These are phyloP conservation scores for Claviceps sp. DNA, from an alignment of 2,329 filamentous ascomycete genomes.

Conservation along the genomic window DNA sequence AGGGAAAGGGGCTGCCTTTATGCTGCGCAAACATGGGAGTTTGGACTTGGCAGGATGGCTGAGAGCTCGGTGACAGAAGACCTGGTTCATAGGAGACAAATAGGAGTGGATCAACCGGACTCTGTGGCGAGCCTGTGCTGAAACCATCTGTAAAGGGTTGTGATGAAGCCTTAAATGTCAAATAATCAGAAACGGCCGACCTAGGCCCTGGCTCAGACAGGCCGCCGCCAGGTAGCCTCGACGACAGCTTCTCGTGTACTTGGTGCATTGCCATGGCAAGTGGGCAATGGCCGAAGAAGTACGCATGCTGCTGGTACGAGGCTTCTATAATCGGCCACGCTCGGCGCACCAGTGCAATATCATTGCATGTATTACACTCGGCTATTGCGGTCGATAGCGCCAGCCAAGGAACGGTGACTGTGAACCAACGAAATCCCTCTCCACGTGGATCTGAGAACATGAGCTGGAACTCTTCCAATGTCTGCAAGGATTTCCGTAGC, in stretches of 20 bases:
- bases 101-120: not conserved
- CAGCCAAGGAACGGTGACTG: slow-evolving; percentile 5
- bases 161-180: not conserved
- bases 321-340: slow-evolving; percentile 7
- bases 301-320: slow-evolving; percentile 4
- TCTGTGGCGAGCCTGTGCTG: not conserved
- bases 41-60: not conserved
- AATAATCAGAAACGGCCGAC: not conserved
- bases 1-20: not conserved
- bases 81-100: not conserved
- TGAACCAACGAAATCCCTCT: slow-evolving; percentile 7
- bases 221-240: not conserved
- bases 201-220: not conserved
- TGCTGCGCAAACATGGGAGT: not conserved
- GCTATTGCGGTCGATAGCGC: slow-evolving; percentile 6
- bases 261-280: not conserved
- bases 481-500: not conserved
- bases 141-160: not conserved
- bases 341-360: slow-evolving; percentile 1
- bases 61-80: not conserved
- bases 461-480: slow-evolving; percentile 4
- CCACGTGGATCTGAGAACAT: slow-evolving; percentile 8
- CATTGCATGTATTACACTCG: slow-evolving; percentile 7
- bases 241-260: not conserved
- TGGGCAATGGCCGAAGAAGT: not conserved